A percentile compares a stretch with the other conserved stretches of the same genome.
phyloP scores from a whole-genome alignment of 805 yeast species.

The Cyberlindnera bimundalis region DNA sequence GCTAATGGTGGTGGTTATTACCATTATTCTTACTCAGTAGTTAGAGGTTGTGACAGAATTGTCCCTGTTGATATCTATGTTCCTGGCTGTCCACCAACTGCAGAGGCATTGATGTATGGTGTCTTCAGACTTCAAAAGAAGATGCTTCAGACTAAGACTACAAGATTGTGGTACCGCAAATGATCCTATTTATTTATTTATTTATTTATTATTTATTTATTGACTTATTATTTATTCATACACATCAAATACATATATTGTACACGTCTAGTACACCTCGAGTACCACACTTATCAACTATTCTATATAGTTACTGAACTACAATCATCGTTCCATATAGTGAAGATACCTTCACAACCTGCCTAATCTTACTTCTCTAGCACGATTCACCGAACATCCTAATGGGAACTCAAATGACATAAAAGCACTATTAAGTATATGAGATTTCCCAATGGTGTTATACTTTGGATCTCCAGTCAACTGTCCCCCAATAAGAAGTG shows the following conservation, averaged over 20 bases:
- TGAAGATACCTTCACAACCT: too few species aligned
- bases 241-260: too few species aligned
- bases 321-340: too few species aligned
- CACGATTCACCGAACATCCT: slow-evolving; percentile 1
- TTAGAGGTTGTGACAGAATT: slow-evolving; percentile 84
- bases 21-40: slow-evolving; percentile 85
- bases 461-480: slow-evolving; percentile 2
- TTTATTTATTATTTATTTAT: slow-evolving; percentile 2
- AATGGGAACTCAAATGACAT: slow-evolving; percentile 10
- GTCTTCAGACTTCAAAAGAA: slow-evolving; percentile 86
- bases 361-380: too few species aligned
- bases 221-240: slow-evolving; percentile 1
- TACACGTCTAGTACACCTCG: too few species aligned
- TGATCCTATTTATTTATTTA: slow-evolving; percentile 17
- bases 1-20: slow-evolving; percentile 94
- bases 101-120: slow-evolving; percentile 90
- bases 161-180: slow-evolving; percentile 82
- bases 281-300: too few species aligned
- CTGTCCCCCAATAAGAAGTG: slow-evolving; percentile 10
- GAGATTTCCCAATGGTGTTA: neutral
- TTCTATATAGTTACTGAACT: too few species aligned
- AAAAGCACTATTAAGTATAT: slow-evolving; percentile 8
- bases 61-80: slow-evolving; percentile 89
- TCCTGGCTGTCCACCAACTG: slow-evolving; percentile 91
- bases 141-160: slow-evolving; percentile 77